phyloP scores from a whole-genome alignment of 768 basidiomycete species.

The Leccinum obscurum region DNA sequence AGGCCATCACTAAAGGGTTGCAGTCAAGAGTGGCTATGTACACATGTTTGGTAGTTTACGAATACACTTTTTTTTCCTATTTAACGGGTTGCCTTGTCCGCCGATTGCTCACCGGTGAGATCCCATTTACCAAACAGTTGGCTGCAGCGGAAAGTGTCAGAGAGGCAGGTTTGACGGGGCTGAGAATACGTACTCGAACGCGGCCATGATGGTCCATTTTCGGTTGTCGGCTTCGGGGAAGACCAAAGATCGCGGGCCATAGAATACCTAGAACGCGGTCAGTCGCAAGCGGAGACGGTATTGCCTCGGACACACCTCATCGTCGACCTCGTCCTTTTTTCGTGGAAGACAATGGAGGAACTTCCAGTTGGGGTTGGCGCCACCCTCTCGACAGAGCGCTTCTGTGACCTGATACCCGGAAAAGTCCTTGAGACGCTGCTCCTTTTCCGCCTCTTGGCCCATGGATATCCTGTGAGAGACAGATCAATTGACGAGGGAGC shows the following conservation, averaged over 20 bases:
- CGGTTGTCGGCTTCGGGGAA: constrained; percentile 96
- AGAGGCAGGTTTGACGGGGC: neutral
- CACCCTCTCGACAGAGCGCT: constrained; percentile 73
- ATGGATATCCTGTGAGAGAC: constrained; percentile 81
- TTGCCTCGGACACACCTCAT: constrained; percentile 59
- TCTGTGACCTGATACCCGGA: constrained; percentile 94
- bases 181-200: constrained; percentile 70
- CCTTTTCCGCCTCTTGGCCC: constrained; percentile 97
- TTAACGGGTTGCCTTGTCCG: constrained; percentile 12
- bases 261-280: constrained; percentile 67
- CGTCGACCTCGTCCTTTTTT: constrained; percentile 91
- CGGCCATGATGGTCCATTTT: constrained; percentile 94
- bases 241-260: constrained; percentile 86
- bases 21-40: constrained; percentile 9
- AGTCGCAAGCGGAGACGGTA: neutral
- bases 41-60: neutral
- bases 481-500: neutral
- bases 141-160: constrained; percentile 15
- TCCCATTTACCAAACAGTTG: constrained; percentile 51
- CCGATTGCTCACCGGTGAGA: constrained; percentile 22
- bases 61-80: neutral
- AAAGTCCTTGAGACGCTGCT: constrained; percentile 82
- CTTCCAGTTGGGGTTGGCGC: constrained; percentile 85
- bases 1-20: constrained; percentile 20
- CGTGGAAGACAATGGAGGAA: constrained; percentile 97